Evolutionary conservation across 176 grass and related monocot genomes (phyloP).

Genomic region (Tuctoria greenei): DNA sequence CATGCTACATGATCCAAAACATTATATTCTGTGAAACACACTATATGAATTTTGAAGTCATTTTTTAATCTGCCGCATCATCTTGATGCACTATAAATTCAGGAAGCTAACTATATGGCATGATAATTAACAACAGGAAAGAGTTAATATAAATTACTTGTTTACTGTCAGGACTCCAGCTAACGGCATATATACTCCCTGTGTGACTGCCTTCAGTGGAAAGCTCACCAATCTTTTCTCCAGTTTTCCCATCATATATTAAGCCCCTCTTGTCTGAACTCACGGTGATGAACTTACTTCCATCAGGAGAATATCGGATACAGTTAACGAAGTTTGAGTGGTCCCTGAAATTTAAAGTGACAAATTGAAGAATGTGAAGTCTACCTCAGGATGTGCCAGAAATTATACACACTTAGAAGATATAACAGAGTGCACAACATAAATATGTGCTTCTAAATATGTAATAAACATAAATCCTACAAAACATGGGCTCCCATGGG

Average conservation of each 20-base stretch:
- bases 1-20: constrained; percentile 17
- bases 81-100: constrained; percentile 1
- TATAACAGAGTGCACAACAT: neutral
- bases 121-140: constrained; percentile 35
- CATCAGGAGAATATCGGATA: constrained; percentile 89
- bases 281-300: constrained; percentile 91
- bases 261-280: constrained; percentile 96
- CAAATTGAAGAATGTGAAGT: constrained; percentile 11
- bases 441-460: constrained; percentile 15
- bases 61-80: constrained; percentile 17
- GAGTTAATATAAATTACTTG: constrained; percentile 56
- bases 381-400: constrained; percentile 7
- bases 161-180: constrained; percentile 97
- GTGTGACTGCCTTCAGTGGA: constrained; percentile 68
- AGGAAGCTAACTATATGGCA: neutral
- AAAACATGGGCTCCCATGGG: neutral
- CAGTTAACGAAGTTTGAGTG: constrained; percentile 98
- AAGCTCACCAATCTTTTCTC: constrained; percentile 83
- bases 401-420: constrained; percentile 8
- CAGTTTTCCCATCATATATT: constrained; percentile 97
- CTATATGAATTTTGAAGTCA: constrained; percentile 1
- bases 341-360: constrained; percentile 57
- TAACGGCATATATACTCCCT: constrained; percentile 94
- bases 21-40: neutral
- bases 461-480: constrained; percentile 25